These are phyloP conservation scores for Ganoderma lucidum DNA, from an alignment of 1,284 basidiomycete genomes.

Conservation along the genomic window DNA sequence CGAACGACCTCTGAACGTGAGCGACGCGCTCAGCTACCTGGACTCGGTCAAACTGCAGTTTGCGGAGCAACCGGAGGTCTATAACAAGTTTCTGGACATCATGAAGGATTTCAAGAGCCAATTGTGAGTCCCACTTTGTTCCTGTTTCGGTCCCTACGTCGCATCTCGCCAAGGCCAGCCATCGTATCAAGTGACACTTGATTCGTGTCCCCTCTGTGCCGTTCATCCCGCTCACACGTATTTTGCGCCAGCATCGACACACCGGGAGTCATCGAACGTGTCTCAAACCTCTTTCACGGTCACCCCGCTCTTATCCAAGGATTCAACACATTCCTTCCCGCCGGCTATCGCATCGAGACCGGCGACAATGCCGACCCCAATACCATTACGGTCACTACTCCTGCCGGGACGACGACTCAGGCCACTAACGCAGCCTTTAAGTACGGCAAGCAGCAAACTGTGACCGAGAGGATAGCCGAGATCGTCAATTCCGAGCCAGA, in stretches of 20 bases:
- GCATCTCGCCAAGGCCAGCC: background rate
- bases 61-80: constrained; percentile 88
- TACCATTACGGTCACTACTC: constrained; percentile 90
- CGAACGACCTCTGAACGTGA: constrained; percentile 73
- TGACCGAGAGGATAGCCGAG: constrained; percentile 11
- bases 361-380: constrained; percentile 63
- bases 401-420: constrained; percentile 64
- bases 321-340: constrained; percentile 97
- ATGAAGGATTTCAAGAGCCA: constrained; percentile 99
- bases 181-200: background rate
- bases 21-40: constrained; percentile 93
- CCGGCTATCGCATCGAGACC: constrained; percentile 92
- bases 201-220: background rate
- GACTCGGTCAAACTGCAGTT: constrained; percentile 95
- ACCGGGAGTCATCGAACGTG: constrained; percentile 95
- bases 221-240: background rate
- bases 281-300: constrained; percentile 92
- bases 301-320: constrained; percentile 94
- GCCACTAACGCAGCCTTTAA: constrained; percentile 39
- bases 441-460: constrained; percentile 16
- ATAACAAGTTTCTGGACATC: constrained; percentile 95
- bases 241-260: constrained; percentile 84
- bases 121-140: constrained; percentile 58
- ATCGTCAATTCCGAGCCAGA: constrained; percentile 20
- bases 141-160: background rate